A percentile compares a stretch with the other conserved stretches of the same genome.
phyloP scores from a whole-genome alignment of 768 basidiomycete genomes.

The Pleurotus tuber-regium region DNA sequence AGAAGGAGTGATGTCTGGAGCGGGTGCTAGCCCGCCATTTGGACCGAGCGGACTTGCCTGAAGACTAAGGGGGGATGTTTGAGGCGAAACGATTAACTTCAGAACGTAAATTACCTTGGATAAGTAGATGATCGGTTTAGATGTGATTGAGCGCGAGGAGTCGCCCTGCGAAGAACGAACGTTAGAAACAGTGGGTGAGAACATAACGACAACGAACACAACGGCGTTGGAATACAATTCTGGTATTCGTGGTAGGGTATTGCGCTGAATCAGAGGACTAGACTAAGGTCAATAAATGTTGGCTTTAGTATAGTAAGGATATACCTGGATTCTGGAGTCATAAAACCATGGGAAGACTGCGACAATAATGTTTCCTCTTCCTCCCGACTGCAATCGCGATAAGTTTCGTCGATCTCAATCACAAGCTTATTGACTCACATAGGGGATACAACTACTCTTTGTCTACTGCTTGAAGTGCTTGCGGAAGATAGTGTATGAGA shows the following conservation, averaged over 20 bases:
- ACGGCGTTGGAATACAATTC: not conserved
- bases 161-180: not conserved
- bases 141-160: not conserved
- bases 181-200: not conserved
- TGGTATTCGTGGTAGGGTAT: slow-evolving; percentile 15
- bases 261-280: slow-evolving; percentile 24
- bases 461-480: slow-evolving; percentile 11
- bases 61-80: slow-evolving; percentile 14
- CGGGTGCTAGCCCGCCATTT: slow-evolving; percentile 18
- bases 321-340: slow-evolving; percentile 49
- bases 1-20: slow-evolving; percentile 15
- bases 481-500: slow-evolving; percentile 12
- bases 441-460: slow-evolving; percentile 15
- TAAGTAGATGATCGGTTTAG: not conserved
- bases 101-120: not conserved
- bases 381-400: slow-evolving; percentile 16
- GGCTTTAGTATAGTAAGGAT: slow-evolving; percentile 4
- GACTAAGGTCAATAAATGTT: slow-evolving; percentile 4
- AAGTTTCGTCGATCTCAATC: slow-evolving; percentile 3
- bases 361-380: slow-evolving; percentile 19
- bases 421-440: slow-evolving; percentile 13
- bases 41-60: slow-evolving; percentile 17
- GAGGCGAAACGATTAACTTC: too few relatives aligned
- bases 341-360: slow-evolving; percentile 30
- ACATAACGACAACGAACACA: not conserved